Conservation (phyloP, 1,284 basidiomycete genomes). For the Xanthoconium separans region DNA sequence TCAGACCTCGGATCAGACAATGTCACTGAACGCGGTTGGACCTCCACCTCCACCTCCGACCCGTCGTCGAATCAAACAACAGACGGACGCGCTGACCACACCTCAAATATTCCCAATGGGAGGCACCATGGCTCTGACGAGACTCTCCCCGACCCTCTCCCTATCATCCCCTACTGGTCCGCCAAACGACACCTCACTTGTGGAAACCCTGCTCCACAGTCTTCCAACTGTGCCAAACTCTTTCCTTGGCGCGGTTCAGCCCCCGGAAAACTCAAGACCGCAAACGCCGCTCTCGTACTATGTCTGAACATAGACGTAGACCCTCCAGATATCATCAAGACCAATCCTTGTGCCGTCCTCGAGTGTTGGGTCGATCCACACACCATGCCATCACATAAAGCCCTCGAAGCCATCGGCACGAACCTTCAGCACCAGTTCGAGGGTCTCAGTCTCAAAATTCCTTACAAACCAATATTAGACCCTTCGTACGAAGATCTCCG, state of each 20-base stretch:
- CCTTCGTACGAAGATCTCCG: slow-evolving; percentile 95
- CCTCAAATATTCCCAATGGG: slow-evolving; percentile 24
- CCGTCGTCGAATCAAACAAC: slow-evolving; percentile 41
- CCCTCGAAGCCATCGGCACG: slow-evolving; percentile 84
- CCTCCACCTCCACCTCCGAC: slow-evolving; percentile 42
- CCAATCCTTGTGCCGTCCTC: slow-evolving; percentile 91
- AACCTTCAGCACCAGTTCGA: slow-evolving; percentile 97
- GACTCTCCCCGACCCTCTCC: slow-evolving; percentile 50
- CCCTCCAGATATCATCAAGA: slow-evolving; percentile 97
- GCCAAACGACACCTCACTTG: slow-evolving; percentile 86
- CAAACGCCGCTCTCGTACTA: slow-evolving; percentile 90
- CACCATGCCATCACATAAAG: slow-evolving; percentile 84
- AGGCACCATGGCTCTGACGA: slow-evolving; percentile 38
- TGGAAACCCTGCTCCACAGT: slow-evolving; percentile 76
- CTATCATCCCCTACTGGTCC: slow-evolving; percentile 75
- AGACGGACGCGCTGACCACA: slow-evolving; percentile 24
- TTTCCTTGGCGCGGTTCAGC: slow-evolving; percentile 78
- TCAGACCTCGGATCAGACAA: slow-evolving; percentile 43
- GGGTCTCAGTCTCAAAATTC: slow-evolving; percentile 86
- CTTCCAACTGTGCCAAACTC: slow-evolving; percentile 61
- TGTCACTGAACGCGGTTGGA: slow-evolving; percentile 44
- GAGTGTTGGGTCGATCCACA: slow-evolving; percentile 99
- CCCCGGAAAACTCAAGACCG: slow-evolving; percentile 85
- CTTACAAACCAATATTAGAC: slow-evolving; percentile 91
- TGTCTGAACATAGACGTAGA: slow-evolving; percentile 98